Evolutionary conservation across 2,329 filamentous ascomycete species (phyloP), one percentile per base, ranked within the genome.

Genomic region (Didymella glomerata): DNA sequence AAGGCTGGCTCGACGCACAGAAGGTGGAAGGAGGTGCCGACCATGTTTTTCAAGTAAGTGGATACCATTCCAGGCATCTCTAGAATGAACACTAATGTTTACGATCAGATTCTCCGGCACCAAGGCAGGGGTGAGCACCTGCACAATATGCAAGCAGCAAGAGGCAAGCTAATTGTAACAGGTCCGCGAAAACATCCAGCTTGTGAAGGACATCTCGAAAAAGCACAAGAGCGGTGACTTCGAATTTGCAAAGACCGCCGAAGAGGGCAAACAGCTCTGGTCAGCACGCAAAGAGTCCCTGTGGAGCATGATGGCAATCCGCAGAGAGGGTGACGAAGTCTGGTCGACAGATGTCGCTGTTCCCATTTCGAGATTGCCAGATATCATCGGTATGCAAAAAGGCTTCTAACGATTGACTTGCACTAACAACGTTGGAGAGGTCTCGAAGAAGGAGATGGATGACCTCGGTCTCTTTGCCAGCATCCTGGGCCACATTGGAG

Each of bases 371-470:
- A 78, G 85, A 55, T 73, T 88, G 22, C 83, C 85, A 11, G 86
- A 88, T 68, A 86, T 88, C 47, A 87, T 88, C 38, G 83, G 83
- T 83, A 76, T 82, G 75, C 51, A 75, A 1, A 4, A 10, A 11
- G 25, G 4, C 14, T 51, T 4, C 24, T 16, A 2, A 3, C 7
- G n/a, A 27, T 18, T 3, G 4, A 13, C 3, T 20, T 10, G 8
- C 8, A 24, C 10, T 44, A 20, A 30, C 44, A 32, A 6, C 14
- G 11, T 27, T 22, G 8, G 85, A 81, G 93, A 96, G 74, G 83
- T 92, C 42, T 93, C 91, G 63, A 96, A 97, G 80, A 90, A 91
- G 73, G 92, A 96, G 71, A 89, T 96, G 84, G 90, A 94, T 70
- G 88, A 92, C 13, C 82, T 97, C 11, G 92, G 92, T 0, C 80